Conservation (phyloP, 139 green algal genomes). For the Choricystis sp. region DNA sequence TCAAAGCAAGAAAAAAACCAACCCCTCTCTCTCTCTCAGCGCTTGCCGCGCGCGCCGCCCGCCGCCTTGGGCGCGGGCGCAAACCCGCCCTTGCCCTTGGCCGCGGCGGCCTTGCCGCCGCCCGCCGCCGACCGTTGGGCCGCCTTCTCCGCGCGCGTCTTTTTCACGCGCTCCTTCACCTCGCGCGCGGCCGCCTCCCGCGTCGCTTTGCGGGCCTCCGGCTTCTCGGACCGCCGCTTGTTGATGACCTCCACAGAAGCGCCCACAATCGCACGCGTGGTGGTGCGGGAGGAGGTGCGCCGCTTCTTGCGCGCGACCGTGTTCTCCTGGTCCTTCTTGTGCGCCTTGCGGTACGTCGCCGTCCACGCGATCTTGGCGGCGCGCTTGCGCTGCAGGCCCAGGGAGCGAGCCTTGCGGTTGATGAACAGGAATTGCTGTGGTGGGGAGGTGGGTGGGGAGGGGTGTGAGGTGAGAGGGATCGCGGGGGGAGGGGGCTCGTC, state of each 20-base stretch:
- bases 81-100: too few relatives aligned
- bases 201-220: slow-evolving; percentile 66
- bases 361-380: slow-evolving; percentile 98
- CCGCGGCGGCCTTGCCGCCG: slow-evolving; percentile 13
- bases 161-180: slow-evolving; percentile 93
- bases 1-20: too few relatives aligned
- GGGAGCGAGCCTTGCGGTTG: slow-evolving; percentile 79
- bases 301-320: slow-evolving; percentile 78
- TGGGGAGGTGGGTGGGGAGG: slow-evolving; percentile 1
- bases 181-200: slow-evolving; percentile 85
- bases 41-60: not conserved
- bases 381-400: slow-evolving; percentile 81
- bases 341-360: slow-evolving; percentile 77
- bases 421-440: slow-evolving; percentile 86
- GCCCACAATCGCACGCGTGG: slow-evolving; percentile 64
- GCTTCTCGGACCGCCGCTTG: slow-evolving; percentile 81
- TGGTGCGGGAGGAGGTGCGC: slow-evolving; percentile 34
- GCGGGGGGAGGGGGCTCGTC: too few relatives aligned
- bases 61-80: not conserved
- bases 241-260: slow-evolving; percentile 82
- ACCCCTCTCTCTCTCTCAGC: too few relatives aligned
- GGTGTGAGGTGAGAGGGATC: not conserved
- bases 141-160: slow-evolving; percentile 68
- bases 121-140: slow-evolving; percentile 6
- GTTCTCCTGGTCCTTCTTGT: slow-evolving; percentile 83